Base-by-base conservation (phyloP, 495 filamentous ascomycete genomes). In the Penicillium steckii region DNA sequence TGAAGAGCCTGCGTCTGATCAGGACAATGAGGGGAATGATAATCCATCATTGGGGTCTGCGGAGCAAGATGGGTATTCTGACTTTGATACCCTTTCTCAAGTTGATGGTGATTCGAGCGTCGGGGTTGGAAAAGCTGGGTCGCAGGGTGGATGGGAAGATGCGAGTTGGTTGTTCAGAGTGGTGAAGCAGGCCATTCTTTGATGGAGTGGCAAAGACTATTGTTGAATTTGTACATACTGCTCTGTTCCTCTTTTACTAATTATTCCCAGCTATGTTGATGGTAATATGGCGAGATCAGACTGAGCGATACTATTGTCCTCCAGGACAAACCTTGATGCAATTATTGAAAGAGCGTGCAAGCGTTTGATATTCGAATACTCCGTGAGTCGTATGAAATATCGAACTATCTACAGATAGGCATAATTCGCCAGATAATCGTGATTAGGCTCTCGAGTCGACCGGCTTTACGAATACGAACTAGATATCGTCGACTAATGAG, bases 121-220 rank as follows among this genome's bases (percentile, higher is more conserved):
- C 21, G 52, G 48, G 33, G 52, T 55, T 30, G 78, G 74, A 56
- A 78, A 68, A 32, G 70, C 76, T 30, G 74, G 62, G 29, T 64
- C 73, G n/a, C 67, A 77, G 47, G 73, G 85, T 12, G 84, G 81
- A 8, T 95, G 89, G 91, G 80, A 86, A 52, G 91, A 95, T 73
- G 91, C 88, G 29, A 80, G 86, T 22, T 96, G 90, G 91, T 69
- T 96, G 52, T 72, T 95, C 44, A 85, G 82, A 41, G 83, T 92
- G 44, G 86, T 89, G 19, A 86, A 82, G 29, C 88, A 85, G 53
- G 83, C 89, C 18, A 67, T 95, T 19, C 65, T 88, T 47, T 89
- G 68, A 74, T 60, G 18, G 9, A 21, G 29, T 27, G 23, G 37
- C 24, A 19, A 24, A 18, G 26, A 33, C 32, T 18, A 24, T 40